These are phyloP conservation scores for Penicillium glabrum DNA, from an alignment of 2,329 filamentous ascomycete species.

Conservation along the genomic window DNA sequence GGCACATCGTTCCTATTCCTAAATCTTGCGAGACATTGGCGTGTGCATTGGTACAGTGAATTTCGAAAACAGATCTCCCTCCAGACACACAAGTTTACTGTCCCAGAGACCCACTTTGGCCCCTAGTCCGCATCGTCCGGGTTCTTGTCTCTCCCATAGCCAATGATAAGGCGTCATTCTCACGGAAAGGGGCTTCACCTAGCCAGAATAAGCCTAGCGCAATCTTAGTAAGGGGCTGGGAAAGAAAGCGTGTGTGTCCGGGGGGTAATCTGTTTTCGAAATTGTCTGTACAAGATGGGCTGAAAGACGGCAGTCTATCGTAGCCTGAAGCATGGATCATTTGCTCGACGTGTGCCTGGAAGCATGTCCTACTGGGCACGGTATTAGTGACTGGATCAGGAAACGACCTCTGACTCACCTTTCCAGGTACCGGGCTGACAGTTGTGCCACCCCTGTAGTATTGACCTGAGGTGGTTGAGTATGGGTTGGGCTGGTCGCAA, in stretches of 20 bases:
- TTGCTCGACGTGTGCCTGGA: background rate
- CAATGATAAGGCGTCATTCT: no score
- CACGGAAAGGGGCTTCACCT: no score
- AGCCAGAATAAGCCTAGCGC: no score
- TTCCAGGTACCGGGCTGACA: background rate
- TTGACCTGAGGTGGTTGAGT: background rate
- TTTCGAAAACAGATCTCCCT: no score
- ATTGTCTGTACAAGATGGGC: background rate
- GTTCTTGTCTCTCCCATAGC: no score
- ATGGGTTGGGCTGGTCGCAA: background rate
- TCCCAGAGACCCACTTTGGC: background rate
- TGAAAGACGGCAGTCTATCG: background rate
- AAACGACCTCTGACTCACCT: background rate
- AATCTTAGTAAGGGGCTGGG: no score
- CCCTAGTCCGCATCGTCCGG: no score
- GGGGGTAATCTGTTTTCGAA: no score
- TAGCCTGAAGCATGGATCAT: background rate
- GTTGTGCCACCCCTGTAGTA: background rate
- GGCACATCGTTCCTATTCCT: background rate
- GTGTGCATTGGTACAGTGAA: background rate
- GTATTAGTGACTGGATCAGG: background rate
- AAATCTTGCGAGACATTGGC: background rate
- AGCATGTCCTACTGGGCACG: background rate
- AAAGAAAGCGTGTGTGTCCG: no score
- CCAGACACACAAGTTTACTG: no score